These are phyloP conservation scores for Kwoniella dejecticola DNA, from an alignment of 768 basidiomycete genomes.

Conservation along the genomic window DNA sequence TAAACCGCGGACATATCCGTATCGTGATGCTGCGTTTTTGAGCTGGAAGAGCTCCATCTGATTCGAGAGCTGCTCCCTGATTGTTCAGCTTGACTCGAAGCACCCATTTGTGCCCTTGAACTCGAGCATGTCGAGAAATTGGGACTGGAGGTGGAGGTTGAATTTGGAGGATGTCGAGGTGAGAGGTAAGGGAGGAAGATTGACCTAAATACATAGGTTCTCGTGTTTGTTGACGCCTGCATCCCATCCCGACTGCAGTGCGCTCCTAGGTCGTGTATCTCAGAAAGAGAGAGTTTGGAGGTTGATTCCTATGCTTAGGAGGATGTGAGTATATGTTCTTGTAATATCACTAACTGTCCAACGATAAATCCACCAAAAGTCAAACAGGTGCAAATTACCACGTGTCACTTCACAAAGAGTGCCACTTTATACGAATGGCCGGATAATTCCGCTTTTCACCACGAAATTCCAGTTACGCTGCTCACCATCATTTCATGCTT, in stretches of 20 bases:
- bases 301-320: not conserved
- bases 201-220: conserved; percentile 8
- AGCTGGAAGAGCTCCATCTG: not conserved
- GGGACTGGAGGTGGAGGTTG: conserved; percentile 1
- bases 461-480: conserved; percentile 22
- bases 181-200: conserved; percentile 40
- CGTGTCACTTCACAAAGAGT: not conserved
- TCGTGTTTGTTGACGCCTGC: conserved; percentile 20
- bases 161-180: not conserved
- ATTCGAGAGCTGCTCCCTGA: not conserved
- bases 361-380: too few relatives aligned
- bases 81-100: too few relatives aligned
- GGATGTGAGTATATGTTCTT: not conserved
- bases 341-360: too few relatives aligned
- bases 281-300: not conserved
- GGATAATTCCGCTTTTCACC: conserved; percentile 2
- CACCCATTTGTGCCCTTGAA: not conserved
- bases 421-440: not conserved
- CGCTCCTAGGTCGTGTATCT: not conserved
- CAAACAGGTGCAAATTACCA: too few relatives aligned
- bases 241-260: conserved; percentile 38
- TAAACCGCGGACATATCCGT: not conserved
- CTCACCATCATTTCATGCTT: not conserved
- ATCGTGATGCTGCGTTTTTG: not conserved
- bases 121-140: not conserved